Conservation (phyloP, 176 grass and related monocot species). For the Dactylis glomerata region DNA sequence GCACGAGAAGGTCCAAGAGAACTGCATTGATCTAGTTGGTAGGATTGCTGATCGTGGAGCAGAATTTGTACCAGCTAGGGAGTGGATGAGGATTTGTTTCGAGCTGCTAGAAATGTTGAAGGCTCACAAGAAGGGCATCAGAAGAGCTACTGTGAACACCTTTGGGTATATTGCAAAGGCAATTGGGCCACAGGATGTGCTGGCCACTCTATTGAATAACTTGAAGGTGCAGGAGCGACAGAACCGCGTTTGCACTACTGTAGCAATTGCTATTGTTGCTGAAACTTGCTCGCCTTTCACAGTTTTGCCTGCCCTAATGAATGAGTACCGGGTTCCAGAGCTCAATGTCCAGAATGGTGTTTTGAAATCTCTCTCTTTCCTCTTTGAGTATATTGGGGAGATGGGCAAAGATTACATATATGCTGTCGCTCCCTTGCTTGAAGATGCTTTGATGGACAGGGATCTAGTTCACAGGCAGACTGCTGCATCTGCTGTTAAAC, state of each 20-base stretch:
- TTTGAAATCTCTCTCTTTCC: constrained; percentile 90
- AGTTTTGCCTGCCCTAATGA: constrained; percentile 92
- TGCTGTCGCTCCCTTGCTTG: constrained; percentile 83
- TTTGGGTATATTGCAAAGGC: constrained; percentile 99
- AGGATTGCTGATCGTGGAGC: constrained; percentile 97
- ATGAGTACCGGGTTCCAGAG: constrained; percentile 89
- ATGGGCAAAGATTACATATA: constrained; percentile 99
- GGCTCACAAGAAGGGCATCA: constrained; percentile 97
- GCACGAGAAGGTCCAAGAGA: constrained; percentile 98
- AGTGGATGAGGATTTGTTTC: constrained; percentile 99
- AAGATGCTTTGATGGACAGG: constrained; percentile 98
- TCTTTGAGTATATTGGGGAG: constrained; percentile 98
- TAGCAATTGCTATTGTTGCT: constrained; percentile 94
- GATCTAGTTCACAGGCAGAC: constrained; percentile 93
- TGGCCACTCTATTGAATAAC: constrained; percentile 90
- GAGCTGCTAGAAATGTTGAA: constrained; percentile 98
- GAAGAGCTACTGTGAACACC: constrained; percentile 95
- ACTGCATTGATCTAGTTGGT: constrained; percentile 97
- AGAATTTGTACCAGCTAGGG: constrained; percentile 93
- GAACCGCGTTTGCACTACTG: constrained; percentile 94
- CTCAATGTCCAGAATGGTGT: constrained; percentile 98
- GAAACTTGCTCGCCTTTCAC: constrained; percentile 98
- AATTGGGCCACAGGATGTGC: constrained; percentile 88
- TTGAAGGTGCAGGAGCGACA: constrained; percentile 96
- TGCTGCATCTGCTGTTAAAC: constrained; percentile 93